Base-by-base conservation (phyloP, 2,329 filamentous ascomycete genomes). In the Curvularia hawaiiensis region DNA sequence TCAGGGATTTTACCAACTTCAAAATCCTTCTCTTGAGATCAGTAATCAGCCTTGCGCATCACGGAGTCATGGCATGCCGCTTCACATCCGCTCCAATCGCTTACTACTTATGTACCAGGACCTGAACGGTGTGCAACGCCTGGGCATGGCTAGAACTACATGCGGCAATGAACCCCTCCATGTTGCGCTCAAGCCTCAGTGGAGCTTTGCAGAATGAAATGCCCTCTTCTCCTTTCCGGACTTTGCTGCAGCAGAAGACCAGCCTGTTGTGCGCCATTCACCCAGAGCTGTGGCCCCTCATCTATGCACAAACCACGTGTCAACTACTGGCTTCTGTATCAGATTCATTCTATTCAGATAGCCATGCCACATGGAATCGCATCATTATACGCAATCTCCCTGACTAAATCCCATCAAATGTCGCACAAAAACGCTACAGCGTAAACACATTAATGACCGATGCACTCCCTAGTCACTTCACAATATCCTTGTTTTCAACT, bases 91-190 rank as follows among this genome's bases (percentile, higher is more conserved):
- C 31, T 49, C 46, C 33, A 38, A 22, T 35, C 20, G 30, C 31
- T 33, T 33, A 39, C 20, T 39, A n/a, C 45, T 24, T 38, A 11
- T n/a, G 18, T 39, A 24, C 46, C 18, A 49, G 46, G 35, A 49
- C 16, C 39, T 50, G 38, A 40, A 50, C 24, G 38, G 24, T 50
- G 48, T 50, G 39, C 35, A 28, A 18, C n/a, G 20, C 26, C 38
- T 50, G 38, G n/a, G 35, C 48, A 20, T 22, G 4, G 24, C 33
- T 18, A 41, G 28, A 31, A 43, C 35, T 11, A 10, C 43, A 41
- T 22, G 48, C 48, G 35, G 38, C 48, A 22, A 28, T 24, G 20
- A 31, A 28, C 22, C 48, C 28, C 22, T 40, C 48, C 24, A 30
- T 26, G 14, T 43, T 26, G 22, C 22, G 24, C 35, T 30, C 26